Conservation (phyloP, 768 basidiomycete species). For the Termitomyces heimii region DNA sequence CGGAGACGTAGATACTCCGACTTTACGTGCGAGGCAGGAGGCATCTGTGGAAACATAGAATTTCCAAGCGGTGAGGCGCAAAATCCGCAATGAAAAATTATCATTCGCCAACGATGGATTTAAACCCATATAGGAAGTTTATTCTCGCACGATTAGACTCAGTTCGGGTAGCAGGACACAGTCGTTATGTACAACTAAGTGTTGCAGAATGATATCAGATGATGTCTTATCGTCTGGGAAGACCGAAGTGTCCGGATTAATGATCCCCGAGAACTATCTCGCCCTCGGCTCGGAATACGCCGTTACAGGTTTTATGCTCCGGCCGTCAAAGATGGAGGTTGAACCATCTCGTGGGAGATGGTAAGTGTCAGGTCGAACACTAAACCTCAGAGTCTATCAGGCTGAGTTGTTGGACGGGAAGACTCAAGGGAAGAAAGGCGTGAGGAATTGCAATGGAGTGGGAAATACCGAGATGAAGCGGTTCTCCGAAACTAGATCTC, state of each 20-base stretch:
- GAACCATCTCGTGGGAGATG: not conserved
- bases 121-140: not conserved
- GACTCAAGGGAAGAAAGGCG: not conserved
- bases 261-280: not conserved
- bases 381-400: not conserved
- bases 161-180: not conserved
- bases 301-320: not conserved
- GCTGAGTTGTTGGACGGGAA: not conserved
- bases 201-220: not conserved
- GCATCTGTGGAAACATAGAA: not conserved
- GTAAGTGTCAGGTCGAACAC: not conserved
- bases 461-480: not conserved
- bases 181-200: not conserved
- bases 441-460: not conserved
- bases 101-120: not conserved
- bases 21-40: not conserved
- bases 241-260: slow-evolving; percentile 4
- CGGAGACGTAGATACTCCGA: not conserved
- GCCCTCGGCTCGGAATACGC: not conserved
- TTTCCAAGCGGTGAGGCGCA: not conserved
- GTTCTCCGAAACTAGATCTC: slow-evolving; percentile 7
- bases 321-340: not conserved
- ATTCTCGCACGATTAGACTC: not conserved
- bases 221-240: not conserved
- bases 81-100: not conserved